Conservation (phyloP, 148 eudicot genomes). For the Chenopodium suecicum region DNA sequence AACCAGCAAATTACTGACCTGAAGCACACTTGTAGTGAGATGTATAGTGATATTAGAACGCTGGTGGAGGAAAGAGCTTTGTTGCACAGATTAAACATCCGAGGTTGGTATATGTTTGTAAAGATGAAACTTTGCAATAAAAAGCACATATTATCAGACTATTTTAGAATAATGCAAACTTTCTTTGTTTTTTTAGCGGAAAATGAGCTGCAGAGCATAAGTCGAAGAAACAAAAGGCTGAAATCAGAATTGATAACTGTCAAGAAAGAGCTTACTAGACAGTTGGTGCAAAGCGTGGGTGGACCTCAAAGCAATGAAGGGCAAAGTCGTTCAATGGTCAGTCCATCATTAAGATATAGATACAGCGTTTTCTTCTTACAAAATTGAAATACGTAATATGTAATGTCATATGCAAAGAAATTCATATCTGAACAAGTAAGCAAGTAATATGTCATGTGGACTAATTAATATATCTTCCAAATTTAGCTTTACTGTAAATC, state of each 20-base stretch:
- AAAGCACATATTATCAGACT: not conserved
- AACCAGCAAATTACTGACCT: not conserved
- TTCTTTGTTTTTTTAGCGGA: slow-evolving; percentile 1
- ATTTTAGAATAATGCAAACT: not conserved
- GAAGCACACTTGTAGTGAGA: slow-evolving; percentile 2
- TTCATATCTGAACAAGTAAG: too few species aligned
- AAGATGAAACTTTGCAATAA: not conserved
- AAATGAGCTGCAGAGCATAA: not conserved
- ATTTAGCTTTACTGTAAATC: not conserved
- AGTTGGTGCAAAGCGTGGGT: slow-evolving; percentile 15
- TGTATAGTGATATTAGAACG: slow-evolving; percentile 11
- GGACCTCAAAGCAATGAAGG: slow-evolving; percentile 16
- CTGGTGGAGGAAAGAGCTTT: slow-evolving; percentile 8
- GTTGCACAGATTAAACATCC: not conserved
- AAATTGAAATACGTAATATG: not conserved
- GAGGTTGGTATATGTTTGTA: not conserved
- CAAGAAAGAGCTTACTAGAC: slow-evolving; percentile 7
- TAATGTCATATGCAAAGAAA: too few species aligned
- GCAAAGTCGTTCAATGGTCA: slow-evolving; percentile 18
- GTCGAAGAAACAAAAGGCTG: slow-evolving; percentile 23
- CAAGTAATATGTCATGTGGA: too few species aligned
- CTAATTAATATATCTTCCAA: not conserved
- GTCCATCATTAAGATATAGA: not conserved
- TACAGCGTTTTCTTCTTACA: not conserved
- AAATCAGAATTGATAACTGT: slow-evolving; percentile 12